A percentile compares a stretch with the other conserved stretches of the same genome.
These are phyloP conservation scores for Thermoascus crustaceus DNA, from an alignment of 2,329 filamentous ascomycete genomes.

Conservation along the genomic window DNA sequence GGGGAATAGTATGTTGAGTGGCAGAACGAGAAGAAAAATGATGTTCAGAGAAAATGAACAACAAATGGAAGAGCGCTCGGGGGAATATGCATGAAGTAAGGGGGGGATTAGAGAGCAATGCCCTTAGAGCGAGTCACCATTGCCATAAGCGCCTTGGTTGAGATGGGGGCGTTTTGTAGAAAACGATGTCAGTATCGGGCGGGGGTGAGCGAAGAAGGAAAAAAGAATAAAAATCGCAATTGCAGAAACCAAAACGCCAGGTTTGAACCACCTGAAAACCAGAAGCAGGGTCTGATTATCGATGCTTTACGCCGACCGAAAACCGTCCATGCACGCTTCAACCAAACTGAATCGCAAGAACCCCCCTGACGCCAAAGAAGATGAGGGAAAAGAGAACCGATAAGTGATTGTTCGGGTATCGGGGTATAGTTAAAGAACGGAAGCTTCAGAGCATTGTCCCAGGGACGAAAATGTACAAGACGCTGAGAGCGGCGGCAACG, in stretches of 20 bases:
- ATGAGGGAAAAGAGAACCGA: background rate
- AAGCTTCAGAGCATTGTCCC: constrained; percentile 48
- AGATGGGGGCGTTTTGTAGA: too few relatives aligned
- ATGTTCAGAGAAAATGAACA: too few relatives aligned
- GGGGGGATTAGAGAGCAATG: too few relatives aligned
- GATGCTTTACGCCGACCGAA: background rate
- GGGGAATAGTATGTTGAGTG: too few relatives aligned
- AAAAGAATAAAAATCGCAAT: too few relatives aligned
- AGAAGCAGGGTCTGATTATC: background rate
- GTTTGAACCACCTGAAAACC: constrained; percentile 4
- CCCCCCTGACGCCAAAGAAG: constrained; percentile 3
- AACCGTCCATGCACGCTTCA: background rate
- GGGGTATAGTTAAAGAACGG: constrained; percentile 1
- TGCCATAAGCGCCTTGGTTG: too few relatives aligned
- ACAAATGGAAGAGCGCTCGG: too few relatives aligned
- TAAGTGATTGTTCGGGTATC: background rate
- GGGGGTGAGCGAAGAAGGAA: too few relatives aligned
- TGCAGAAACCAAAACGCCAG: constrained; percentile 10
- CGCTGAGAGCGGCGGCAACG: constrained; percentile 71
- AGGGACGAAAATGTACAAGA: constrained; percentile 91
- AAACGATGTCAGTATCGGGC: too few relatives aligned
- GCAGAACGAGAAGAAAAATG: too few relatives aligned
- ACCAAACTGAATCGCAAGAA: background rate
- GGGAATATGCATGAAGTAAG: too few relatives aligned
- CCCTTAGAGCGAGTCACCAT: too few relatives aligned